Conservation (phyloP, 208 protist species). For the Kentomonas sorsogonicus region DNA sequence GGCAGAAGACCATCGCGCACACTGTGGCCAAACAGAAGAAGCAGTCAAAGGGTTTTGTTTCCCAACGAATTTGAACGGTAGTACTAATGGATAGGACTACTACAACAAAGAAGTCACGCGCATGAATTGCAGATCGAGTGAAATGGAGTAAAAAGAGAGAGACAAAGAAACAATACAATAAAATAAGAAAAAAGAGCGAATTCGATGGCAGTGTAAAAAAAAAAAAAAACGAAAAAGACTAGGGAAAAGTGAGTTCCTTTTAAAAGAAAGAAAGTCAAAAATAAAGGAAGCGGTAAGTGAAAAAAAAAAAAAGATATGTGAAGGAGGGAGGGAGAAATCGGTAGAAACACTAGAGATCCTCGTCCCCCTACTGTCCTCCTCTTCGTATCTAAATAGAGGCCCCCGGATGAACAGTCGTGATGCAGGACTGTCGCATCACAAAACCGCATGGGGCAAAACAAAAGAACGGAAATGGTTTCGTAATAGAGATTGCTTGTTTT, state of each 20-base stretch:
- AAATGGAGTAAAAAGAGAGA: conserved; percentile 10
- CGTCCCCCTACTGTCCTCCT: too few relatives aligned
- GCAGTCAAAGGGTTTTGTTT: background rate
- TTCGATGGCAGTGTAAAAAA: background rate
- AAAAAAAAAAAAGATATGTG: too few relatives aligned
- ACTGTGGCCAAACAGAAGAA: background rate
- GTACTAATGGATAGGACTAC: background rate
- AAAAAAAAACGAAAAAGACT: background rate
- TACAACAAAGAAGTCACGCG: background rate
- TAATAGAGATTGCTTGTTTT: too few relatives aligned
- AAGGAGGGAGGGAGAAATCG: too few relatives aligned
- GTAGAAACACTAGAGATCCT: too few relatives aligned
- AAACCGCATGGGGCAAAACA: background rate
- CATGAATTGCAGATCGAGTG: conserved; percentile 11
- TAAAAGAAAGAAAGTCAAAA: conserved; percentile 10
- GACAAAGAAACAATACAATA: background rate
- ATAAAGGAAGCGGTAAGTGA: too few relatives aligned
- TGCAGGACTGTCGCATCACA: too few relatives aligned
- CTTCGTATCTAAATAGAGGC: background rate
- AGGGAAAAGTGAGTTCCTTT: conserved; percentile 4
- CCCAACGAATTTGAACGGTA: background rate
- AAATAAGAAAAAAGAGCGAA: conserved; percentile 8
- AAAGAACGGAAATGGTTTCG: background rate
- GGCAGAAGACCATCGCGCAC: background rate
- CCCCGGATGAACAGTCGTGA: too few relatives aligned